Conservation (phyloP, 352 stramenopile species). For the Globisporangium irregulare region DNA sequence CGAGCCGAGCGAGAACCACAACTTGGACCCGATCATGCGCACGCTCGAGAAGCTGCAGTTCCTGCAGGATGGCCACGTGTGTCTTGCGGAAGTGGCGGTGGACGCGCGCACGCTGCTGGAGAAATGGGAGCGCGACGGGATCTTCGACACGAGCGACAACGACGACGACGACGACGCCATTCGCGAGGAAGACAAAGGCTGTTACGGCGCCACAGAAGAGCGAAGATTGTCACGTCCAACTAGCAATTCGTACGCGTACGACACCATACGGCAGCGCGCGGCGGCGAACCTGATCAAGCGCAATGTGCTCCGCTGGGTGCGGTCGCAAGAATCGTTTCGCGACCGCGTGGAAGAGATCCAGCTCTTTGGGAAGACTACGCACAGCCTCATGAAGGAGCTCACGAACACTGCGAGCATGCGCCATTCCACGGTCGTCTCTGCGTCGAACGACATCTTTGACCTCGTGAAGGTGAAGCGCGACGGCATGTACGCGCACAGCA, state of each 20-base stretch:
- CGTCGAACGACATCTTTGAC: slow-evolving; percentile 37
- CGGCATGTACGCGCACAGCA: slow-evolving; percentile 24
- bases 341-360: slow-evolving; percentile 60
- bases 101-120: slow-evolving; percentile 48
- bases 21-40: slow-evolving; percentile 41
- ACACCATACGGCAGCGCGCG: slow-evolving; percentile 50
- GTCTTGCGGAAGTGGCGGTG: slow-evolving; percentile 48
- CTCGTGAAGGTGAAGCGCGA: slow-evolving; percentile 29
- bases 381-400: slow-evolving; percentile 48
- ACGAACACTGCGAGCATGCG: slow-evolving; percentile 17
- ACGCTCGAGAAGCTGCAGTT: slow-evolving; percentile 52
- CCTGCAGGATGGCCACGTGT: slow-evolving; percentile 54
- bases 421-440: background rate
- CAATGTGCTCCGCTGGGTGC: slow-evolving; percentile 48
- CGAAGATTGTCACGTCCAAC: background rate
- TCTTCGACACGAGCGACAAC: slow-evolving; percentile 40
- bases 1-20: slow-evolving; percentile 39
- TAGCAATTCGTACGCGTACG: slow-evolving; percentile 53
- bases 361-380: slow-evolving; percentile 56
- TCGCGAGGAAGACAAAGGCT: slow-evolving; percentile 23
- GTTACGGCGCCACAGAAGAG: background rate
- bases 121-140: slow-evolving; percentile 44
- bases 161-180: slow-evolving; percentile 25
- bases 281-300: slow-evolving; percentile 62
- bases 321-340: slow-evolving; percentile 46